A percentile compares a stretch with the other conserved stretches of the same genome.
These are phyloP conservation scores for Amanita thiersii DNA, from an alignment of 768 basidiomycete species.

Conservation along the genomic window DNA sequence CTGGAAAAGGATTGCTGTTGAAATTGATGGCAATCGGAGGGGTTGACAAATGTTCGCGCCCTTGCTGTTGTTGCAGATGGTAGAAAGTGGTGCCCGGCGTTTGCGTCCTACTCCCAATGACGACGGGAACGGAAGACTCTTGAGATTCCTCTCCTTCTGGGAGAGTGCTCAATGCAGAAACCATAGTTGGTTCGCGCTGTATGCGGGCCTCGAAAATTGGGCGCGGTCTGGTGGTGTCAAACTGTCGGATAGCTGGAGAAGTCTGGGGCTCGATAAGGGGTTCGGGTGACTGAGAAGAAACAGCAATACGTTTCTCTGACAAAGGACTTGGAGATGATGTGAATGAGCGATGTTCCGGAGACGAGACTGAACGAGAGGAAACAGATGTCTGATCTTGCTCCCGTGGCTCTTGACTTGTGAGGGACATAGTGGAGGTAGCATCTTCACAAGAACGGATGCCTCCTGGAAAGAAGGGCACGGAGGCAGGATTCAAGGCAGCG, in stretches of 20 bases:
- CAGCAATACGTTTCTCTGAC: slow-evolving; percentile 25
- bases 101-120: slow-evolving; percentile 12
- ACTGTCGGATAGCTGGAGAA: slow-evolving; percentile 39
- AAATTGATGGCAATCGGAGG: slow-evolving; percentile 35
- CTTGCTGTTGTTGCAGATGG: slow-evolving; percentile 25
- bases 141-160: slow-evolving; percentile 44
- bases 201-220: slow-evolving; percentile 26
- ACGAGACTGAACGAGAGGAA: slow-evolving; percentile 51
- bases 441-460: slow-evolving; percentile 55
- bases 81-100: slow-evolving; percentile 27
- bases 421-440: slow-evolving; percentile 31
- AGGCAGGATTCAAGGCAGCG: slow-evolving; percentile 72
- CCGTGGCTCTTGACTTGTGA: slow-evolving; percentile 37
- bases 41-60: slow-evolving; percentile 31
- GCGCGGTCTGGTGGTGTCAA: slow-evolving; percentile 37
- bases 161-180: slow-evolving; percentile 43
- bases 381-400: slow-evolving; percentile 41
- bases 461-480: slow-evolving; percentile 80
- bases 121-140: slow-evolving; percentile 25
- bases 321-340: slow-evolving; percentile 66
- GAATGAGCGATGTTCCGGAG: slow-evolving; percentile 58
- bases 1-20: slow-evolving; percentile 32
- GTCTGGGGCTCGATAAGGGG: slow-evolving; percentile 29
- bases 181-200: slow-evolving; percentile 39
- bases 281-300: slow-evolving; percentile 27